Evolutionary conservation across 768 basidiomycete species (phyloP), one percentile per base, ranked within the genome.

Genomic region (Leccinum boreale): DNA sequence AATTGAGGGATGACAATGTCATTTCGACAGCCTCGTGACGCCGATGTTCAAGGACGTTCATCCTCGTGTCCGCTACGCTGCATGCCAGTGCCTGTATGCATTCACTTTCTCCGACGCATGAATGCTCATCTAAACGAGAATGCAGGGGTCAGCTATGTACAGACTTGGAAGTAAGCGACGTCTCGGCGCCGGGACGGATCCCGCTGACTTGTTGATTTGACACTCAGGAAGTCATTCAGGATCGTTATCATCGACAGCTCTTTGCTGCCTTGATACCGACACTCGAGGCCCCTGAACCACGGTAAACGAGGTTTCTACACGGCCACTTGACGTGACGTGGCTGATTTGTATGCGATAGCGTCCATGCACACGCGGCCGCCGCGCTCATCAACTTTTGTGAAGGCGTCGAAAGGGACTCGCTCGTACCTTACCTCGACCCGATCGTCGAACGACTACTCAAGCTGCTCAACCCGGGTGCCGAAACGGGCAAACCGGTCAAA

Each of bases 371-470:
- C 65, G 90, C 93, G 2, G 90, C 92, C 0, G 88, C 92, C 0
- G 92, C 92, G 0, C 78, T 94, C 23, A 92, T 94, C 70, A 95
- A 94, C 69, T 94, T 94, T 74, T 94, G 92, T 70, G 89, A 94
- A 68, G 90, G 91, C 35, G 90, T 91, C 35, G 87, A 85, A 62
- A 80, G 84, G 15, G 82, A 89, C 23, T 86, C 83, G 1, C 80
- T 92, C 10, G 64, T 87, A 0, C 89, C 89, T 0, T 92, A 90
- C 70, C 82, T 95, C 17, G 92, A 92, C 53, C 80, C 84, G 0
- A 86, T 93, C 62, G 87, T 95, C 28, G 85, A 86, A 63, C 81
- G 87, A 0, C 49, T 74, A 56, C 52, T 76, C 12, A 85, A 82
- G 60, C 75, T 90, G 3, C 76, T 90, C 44, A 82, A 86, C 57